Evolutionary conservation across 192 early-diverging fungal species (phyloP).

Genomic region (Pecoramyces ruminantium): DNA sequence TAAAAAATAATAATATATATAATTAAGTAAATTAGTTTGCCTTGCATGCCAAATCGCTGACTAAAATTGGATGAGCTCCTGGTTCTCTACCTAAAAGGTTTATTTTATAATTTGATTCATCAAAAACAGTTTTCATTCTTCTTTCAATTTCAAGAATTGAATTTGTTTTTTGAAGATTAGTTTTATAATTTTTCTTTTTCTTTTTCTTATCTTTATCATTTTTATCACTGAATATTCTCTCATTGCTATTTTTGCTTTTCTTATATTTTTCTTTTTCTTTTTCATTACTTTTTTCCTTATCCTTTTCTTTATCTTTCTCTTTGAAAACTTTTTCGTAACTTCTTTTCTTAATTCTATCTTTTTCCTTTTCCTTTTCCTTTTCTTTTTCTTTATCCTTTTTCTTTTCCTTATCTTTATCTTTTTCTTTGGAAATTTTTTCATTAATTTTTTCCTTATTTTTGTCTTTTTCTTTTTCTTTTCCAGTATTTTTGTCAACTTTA

Average conservation of each 20-base stretch:
- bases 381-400: too few species aligned
- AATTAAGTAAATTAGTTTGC: background rate
- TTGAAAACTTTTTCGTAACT: too few species aligned
- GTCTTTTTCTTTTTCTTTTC: too few species aligned
- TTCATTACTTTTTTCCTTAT: background rate
- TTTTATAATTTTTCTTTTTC: background rate
- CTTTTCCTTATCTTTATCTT: too few species aligned
- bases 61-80: background rate
- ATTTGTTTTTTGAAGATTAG: background rate
- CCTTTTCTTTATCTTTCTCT: too few species aligned
- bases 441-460: too few species aligned
- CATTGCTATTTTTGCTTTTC: background rate
- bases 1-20: too few species aligned
- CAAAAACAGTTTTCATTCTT: background rate
- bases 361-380: background rate
- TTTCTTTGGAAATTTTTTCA: too few species aligned
- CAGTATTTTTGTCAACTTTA: too few species aligned
- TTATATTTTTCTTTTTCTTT: background rate
- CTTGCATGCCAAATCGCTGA: background rate
- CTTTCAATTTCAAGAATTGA: background rate
- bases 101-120: background rate
- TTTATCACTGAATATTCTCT: too few species aligned
- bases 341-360: background rate
- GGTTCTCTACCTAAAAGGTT: background rate
- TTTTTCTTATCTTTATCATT: background rate